Base-by-base conservation (phyloP, 148 eudicot genomes). In the Camellia sinensis region DNA sequence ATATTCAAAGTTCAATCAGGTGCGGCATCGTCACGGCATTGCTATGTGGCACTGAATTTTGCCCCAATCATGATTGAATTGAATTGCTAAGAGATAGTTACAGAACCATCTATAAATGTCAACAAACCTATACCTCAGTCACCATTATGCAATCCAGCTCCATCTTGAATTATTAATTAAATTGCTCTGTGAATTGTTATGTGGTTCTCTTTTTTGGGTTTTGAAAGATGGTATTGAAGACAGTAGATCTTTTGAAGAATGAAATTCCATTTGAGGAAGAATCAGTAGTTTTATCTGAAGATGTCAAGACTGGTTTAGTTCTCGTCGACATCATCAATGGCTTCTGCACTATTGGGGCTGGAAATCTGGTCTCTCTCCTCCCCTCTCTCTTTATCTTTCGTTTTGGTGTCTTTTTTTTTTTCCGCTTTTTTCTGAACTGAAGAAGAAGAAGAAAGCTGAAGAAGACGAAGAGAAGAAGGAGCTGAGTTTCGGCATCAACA, bases 301-400 rank as follows among this genome's bases (percentile, higher is more conserved):
- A 80, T 15, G 76, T 53, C 17, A 67, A 66, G 56, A 68, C 79
- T 48, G 86, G 86, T 3, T 78, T 86, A 46, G 86, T 86, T 53
- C 80, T 86, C 2, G 88, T 86, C 0, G 88, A 86, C 76, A 81
- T 83, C 88, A 81, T 86, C 78, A 86, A 86, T 79, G 88, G 88
- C 75, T 86, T 86, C 84, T 86, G 88, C 80, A 86, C 88, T 37
- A 73, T 86, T 54, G 86, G 88, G 5, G 80, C 88, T 41, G 88
- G 86, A 65, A 77, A 80, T 65, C 82, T 86, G 85, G 88, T 86
- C 6, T 6, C 5, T 9, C 10, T 2, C 41, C 65, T 11, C 21
- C n/a, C 18, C 43, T 2, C 15, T 18, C 14, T 56, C 37, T 29
- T 29, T 29, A 29, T 29, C 37, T 29, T 29, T n/a, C n/a, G n/a